Evolutionary conservation across 2,329 filamentous ascomycete genomes (phyloP).

Genomic region (Albophoma yamanashiensis): DNA sequence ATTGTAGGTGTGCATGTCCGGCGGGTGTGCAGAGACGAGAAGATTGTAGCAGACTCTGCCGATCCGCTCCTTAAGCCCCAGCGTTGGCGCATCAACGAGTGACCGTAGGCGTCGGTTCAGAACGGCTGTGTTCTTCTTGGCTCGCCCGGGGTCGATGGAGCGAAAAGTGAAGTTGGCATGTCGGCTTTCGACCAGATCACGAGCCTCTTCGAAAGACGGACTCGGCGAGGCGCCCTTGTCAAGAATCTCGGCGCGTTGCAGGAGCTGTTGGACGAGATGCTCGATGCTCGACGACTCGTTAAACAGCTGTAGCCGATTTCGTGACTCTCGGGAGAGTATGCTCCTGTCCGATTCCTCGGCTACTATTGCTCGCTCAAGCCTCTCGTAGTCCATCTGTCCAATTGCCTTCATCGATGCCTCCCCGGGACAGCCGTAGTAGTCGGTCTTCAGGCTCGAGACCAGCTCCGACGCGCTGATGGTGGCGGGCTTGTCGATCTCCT

Average conservation of each 20-base stretch:
- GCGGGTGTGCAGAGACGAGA: constrained; percentile 47
- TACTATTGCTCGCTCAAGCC: constrained; percentile 17
- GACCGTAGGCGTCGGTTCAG: constrained; percentile 20
- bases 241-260: constrained; percentile 14
- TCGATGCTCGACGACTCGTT: constrained; percentile 14
- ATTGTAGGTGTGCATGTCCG: constrained; percentile 62
- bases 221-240: constrained; percentile 11
- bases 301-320: constrained; percentile 15
- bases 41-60: constrained; percentile 53
- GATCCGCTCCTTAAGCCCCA: constrained; percentile 21
- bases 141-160: constrained; percentile 14
- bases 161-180: constrained; percentile 15
- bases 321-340: constrained; percentile 11
- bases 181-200: constrained; percentile 7
- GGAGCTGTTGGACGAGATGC: constrained; percentile 17
- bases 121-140: constrained; percentile 11
- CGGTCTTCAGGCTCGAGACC: constrained; percentile 13
- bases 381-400: constrained; percentile 16
- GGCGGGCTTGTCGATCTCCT: constrained; percentile 21
- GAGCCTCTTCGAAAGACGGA: constrained; percentile 19
- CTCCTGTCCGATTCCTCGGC: constrained; percentile 14
- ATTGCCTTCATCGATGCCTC: constrained; percentile 10
- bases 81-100: constrained; percentile 12
- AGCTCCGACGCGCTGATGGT: constrained; percentile 15
- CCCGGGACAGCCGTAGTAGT: constrained; percentile 17